Base-by-base conservation (phyloP, 1,139 yeast species). In the Candida glucosophila region DNA sequence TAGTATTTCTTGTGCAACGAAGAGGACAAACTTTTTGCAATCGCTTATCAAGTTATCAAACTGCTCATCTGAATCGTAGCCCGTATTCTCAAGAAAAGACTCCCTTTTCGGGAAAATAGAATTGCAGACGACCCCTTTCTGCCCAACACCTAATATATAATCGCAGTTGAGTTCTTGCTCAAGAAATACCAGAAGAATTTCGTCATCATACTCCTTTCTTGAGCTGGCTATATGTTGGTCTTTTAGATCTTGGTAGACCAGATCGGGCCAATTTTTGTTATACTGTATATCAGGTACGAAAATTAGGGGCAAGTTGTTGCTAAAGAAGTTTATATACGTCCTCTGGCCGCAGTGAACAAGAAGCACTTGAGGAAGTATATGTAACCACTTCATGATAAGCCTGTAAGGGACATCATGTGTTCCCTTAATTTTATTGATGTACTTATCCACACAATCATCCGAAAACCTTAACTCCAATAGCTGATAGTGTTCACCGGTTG, bases 151-250 rank as follows among this genome's bases (percentile, higher is more conserved):
- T 27, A 41, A 44, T 6, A 57, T 39, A 9, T 36, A 41, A 32
- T 52, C 58, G 29, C 43, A 43, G 6, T 36, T 25, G 4, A 32
- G 29, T 30, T 55, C 58, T 33, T 55, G 62, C 19, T 31, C 37
- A 19, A 36, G 23, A 5, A 53, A 35, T 15, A 41, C 29, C 6
- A 37, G 31, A 1, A 41, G 17, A 6, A 47, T 25, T 14, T 34
- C 34, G 9, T 36, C 29, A 7, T 31, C 33, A 24, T 33, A 29
- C 11, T 38, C 32, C 12, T 32, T 30, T 10, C 28, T 30, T 8
- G 24, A 28, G 6, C 32, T 19, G 1, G 32, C 32, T 3, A 34
- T 27, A 10, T 29, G 26, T 24, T 40, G 29, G 12, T 19, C 27
- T 7, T 17, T 31, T 22, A 41, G 35, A 15, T 30, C 31, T 3